Evolutionary conservation across 768 basidiomycete genomes (phyloP).

Genomic region (Phallus indusiatus): DNA sequence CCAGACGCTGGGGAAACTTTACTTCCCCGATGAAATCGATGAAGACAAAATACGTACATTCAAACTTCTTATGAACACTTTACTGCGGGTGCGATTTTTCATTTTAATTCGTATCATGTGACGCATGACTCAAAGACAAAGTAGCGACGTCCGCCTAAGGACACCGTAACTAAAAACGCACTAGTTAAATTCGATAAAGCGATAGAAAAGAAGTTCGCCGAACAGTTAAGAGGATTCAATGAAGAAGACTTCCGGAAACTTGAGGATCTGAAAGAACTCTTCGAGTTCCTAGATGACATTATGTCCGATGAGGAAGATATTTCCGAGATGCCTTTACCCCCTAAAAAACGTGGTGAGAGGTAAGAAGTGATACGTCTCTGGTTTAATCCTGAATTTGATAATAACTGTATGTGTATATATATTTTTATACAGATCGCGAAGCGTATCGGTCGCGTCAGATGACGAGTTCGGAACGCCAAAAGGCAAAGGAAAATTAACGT

Average conservation of each 20-base stretch:
- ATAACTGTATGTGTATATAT: not conserved
- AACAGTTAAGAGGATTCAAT: slow-evolving; percentile 59
- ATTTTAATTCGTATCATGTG: slow-evolving; percentile 12
- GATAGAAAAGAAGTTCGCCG: slow-evolving; percentile 62
- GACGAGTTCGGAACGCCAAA: slow-evolving; percentile 3
- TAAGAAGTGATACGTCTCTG: slow-evolving; percentile 11
- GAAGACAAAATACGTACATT: slow-evolving; percentile 57
- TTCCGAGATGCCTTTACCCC: slow-evolving; percentile 27
- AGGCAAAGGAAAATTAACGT: slow-evolving; percentile 2
- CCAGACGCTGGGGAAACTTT: slow-evolving; percentile 50
- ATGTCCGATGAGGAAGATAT: slow-evolving; percentile 51
- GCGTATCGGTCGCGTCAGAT: slow-evolving; percentile 1
- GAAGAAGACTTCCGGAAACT: slow-evolving; percentile 64
- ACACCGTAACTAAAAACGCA: slow-evolving; percentile 58
- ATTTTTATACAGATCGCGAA: not conserved
- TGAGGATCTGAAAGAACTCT: slow-evolving; percentile 51
- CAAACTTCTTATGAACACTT: slow-evolving; percentile 50
- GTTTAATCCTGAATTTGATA: not conserved
- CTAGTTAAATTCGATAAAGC: slow-evolving; percentile 58
- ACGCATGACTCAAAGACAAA: slow-evolving; percentile 18
- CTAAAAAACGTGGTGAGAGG: not conserved
- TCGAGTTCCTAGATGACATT: slow-evolving; percentile 64
- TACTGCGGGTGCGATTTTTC: slow-evolving; percentile 39
- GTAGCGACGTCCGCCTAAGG: slow-evolving; percentile 49
- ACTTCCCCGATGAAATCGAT: slow-evolving; percentile 63